Conservation (phyloP, 1,284 basidiomycete species). For the Cryptococcus hybrid region DNA sequence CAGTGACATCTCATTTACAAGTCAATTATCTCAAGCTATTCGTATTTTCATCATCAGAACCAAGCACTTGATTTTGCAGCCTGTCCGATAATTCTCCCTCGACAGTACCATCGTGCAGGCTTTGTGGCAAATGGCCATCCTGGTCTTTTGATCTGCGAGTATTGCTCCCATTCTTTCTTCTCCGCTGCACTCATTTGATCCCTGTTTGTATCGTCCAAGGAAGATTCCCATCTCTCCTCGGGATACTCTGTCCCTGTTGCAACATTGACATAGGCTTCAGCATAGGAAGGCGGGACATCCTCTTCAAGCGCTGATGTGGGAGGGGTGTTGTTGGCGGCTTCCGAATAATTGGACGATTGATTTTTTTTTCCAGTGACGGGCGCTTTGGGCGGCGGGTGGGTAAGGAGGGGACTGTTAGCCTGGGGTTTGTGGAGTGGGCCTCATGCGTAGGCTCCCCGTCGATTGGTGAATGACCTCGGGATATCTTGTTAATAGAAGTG, state of each 20-base stretch:
- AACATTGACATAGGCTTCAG: neutral
- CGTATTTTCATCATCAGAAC: no score
- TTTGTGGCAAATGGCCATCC: no score
- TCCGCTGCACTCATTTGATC: constrained; percentile 24
- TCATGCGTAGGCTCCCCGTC: neutral
- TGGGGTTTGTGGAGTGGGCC: neutral
- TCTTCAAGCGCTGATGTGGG: neutral
- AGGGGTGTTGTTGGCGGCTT: neutral
- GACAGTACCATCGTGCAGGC: no score
- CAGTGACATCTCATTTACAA: no score
- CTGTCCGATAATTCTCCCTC: no score
- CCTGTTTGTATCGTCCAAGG: constrained; percentile 3
- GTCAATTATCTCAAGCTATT: no score
- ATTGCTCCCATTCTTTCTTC: constrained; percentile 29
- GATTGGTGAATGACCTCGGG: no score
- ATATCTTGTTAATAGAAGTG: neutral
- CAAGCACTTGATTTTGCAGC: no score
- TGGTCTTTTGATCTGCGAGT: no score
- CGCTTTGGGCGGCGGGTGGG: constrained; percentile 10
- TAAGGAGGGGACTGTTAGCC: constrained; percentile 8
- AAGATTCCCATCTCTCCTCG: neutral
- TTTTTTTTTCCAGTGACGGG: constrained; percentile 10
- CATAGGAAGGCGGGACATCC: neutral
- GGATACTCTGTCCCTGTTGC: neutral
- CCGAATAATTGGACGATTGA: constrained; percentile 22